Conservation (phyloP, 2,329 filamentous ascomycete genomes). For the Alternaria hordeiaustralica region DNA sequence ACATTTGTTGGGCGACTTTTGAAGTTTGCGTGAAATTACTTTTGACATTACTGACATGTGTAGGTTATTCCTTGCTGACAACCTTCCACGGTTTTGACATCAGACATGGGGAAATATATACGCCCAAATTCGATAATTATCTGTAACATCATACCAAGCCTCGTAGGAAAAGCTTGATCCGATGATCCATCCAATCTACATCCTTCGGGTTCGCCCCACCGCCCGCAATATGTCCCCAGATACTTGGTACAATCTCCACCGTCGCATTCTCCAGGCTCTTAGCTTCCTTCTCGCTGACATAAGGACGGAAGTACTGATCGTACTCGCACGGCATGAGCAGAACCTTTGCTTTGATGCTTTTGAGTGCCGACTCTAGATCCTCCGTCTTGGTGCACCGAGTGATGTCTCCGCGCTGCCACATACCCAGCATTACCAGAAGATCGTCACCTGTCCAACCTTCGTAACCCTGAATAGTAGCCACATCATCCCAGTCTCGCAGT, state of each 20-base stretch:
- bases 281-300: constrained; percentile 49
- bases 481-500: constrained; percentile 38
- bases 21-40: not conserved
- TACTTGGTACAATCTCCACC: constrained; percentile 44
- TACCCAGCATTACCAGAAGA: constrained; percentile 46
- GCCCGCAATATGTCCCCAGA: constrained; percentile 53
- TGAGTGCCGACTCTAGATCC: constrained; percentile 43
- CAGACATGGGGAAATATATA: not conserved
- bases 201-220: constrained; percentile 47
- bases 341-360: constrained; percentile 44
- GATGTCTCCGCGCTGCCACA: constrained; percentile 54
- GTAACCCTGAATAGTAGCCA: constrained; percentile 23
- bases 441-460: constrained; percentile 46
- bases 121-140: not conserved
- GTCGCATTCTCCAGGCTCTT: constrained; percentile 40
- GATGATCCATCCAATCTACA: constrained; percentile 27
- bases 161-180: constrained; percentile 18
- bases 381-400: constrained; percentile 32
- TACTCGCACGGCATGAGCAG: constrained; percentile 51
- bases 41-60: not conserved
- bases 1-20: not conserved
- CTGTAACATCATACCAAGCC: not conserved
- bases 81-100: not conserved
- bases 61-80: not conserved
- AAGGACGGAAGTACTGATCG: constrained; percentile 52